These are phyloP conservation scores for Plicaturopsis crispa DNA, from an alignment of 768 basidiomycete genomes.

Conservation along the genomic window DNA sequence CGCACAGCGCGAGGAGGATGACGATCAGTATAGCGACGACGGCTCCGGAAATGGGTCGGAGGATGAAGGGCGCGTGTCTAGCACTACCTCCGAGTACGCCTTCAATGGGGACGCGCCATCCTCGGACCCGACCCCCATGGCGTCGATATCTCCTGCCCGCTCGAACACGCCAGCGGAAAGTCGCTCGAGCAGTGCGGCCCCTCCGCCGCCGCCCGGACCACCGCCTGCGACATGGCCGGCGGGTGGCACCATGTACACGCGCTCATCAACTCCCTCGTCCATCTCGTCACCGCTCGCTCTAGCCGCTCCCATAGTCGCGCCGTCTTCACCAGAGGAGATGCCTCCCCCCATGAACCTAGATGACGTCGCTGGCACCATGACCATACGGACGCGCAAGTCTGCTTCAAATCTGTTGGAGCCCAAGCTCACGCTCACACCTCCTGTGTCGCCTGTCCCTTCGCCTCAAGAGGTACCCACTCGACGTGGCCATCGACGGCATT, in stretches of 20 bases:
- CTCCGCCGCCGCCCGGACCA: constrained; percentile 20
- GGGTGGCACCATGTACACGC: constrained; percentile 47
- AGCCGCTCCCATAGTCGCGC: constrained; percentile 76
- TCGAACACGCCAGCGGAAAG: constrained; percentile 13
- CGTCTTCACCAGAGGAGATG: constrained; percentile 48
- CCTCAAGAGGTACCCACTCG: constrained; percentile 39
- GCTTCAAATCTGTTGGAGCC: constrained; percentile 58
- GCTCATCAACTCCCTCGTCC: constrained; percentile 85
- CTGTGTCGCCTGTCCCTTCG: constrained; percentile 50
- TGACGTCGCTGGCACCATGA: constrained; percentile 32
- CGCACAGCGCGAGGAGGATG: constrained; percentile 34
- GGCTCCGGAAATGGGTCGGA: constrained; percentile 11
- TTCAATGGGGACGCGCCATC: constrained; percentile 35
- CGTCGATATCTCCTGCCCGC: constrained; percentile 38
- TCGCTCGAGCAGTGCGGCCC: constrained; percentile 19
- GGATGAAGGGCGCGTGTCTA: constrained; percentile 34
- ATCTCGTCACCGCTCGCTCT: constrained; percentile 82
- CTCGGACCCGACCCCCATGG: constrained; percentile 62
- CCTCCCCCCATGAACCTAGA: constrained; percentile 65
- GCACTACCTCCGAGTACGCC: constrained; percentile 60
- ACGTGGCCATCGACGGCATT: constrained; percentile 63
- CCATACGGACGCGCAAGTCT: constrained; percentile 60
- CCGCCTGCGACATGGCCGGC: constrained; percentile 32
- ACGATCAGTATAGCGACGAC: constrained; percentile 21
- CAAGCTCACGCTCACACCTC: constrained; percentile 64